phyloP scores from a whole-genome alignment of 2,329 filamentous ascomycete genomes.

The Colletotrichum tamarilloi region DNA sequence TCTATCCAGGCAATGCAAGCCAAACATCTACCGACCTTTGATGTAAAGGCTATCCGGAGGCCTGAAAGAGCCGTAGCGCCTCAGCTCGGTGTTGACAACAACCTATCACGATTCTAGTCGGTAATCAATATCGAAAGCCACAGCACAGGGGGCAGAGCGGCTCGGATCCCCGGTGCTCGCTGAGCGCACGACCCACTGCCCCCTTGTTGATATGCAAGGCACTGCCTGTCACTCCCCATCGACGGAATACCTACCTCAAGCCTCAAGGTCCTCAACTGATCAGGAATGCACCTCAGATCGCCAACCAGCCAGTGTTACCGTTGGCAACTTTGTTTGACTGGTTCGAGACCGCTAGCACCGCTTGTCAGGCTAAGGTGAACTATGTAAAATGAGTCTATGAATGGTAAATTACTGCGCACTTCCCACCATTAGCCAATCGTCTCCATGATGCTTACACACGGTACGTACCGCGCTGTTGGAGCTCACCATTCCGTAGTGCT shows the following conservation, averaged over 20 bases:
- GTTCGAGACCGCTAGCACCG: background rate
- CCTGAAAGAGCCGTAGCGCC: background rate
- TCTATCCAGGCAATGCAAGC: background rate
- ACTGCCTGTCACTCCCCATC: background rate
- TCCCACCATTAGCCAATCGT: background rate
- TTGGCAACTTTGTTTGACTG: background rate
- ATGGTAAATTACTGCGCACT: background rate
- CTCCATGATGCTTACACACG: background rate
- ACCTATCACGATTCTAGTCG: background rate
- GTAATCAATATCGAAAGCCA: background rate
- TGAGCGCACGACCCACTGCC: background rate
- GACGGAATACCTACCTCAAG: background rate
- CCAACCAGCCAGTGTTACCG: background rate
- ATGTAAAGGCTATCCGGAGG: background rate
- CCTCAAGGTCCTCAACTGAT: constrained; percentile 8
- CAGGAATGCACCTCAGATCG: background rate
- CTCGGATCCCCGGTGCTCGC: constrained; percentile 7
- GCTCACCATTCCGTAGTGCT: background rate
- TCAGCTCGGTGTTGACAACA: background rate
- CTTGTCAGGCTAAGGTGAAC: background rate
- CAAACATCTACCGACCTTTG: background rate
- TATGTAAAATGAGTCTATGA: background rate
- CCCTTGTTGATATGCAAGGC: constrained; percentile 29
- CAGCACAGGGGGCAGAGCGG: background rate
- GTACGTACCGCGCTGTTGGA: background rate